Conservation (phyloP, 73 alveolate genomes). For the Tetrahymena malaccensis region DNA sequence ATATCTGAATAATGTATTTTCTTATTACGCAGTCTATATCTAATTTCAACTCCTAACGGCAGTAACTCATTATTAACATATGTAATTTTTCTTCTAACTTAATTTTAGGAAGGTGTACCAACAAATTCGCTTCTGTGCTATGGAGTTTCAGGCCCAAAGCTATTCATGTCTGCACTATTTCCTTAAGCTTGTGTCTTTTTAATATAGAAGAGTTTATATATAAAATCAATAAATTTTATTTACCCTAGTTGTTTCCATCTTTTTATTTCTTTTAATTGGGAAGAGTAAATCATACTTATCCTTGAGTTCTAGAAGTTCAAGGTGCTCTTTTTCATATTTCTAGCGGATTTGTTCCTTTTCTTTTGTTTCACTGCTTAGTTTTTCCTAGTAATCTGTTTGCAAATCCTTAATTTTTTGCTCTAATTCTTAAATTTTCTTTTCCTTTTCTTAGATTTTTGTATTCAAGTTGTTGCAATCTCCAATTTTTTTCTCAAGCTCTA, state of each 20-base stretch:
- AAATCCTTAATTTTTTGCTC: not conserved
- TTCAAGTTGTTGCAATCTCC: not conserved
- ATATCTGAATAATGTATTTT: not conserved
- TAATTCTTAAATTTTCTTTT: not conserved
- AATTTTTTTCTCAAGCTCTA: not conserved
- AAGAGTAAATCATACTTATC: not conserved
- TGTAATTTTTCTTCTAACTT: not conserved
- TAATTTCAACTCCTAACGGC: not conserved
- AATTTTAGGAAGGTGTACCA: not conserved
- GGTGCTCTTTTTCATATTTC: not conserved
- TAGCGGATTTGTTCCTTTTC: not conserved
- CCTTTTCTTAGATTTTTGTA: not conserved
- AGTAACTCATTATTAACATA: not conserved
- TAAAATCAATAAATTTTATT: not conserved
- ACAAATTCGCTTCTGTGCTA: not conserved
- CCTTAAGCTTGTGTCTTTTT: not conserved
- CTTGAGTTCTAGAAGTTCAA: not conserved
- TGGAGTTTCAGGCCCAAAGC: not conserved
- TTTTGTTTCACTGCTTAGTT: not conserved
- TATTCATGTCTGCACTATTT: not conserved
- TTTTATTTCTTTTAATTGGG: not conserved
- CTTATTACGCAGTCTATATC: not conserved
- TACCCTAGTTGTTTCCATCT: not conserved
- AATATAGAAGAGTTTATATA: not conserved
- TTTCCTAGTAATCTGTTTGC: not conserved